phyloP scores from a whole-genome alignment of 768 basidiomycete genomes.

The Termitomyces sp. region DNA sequence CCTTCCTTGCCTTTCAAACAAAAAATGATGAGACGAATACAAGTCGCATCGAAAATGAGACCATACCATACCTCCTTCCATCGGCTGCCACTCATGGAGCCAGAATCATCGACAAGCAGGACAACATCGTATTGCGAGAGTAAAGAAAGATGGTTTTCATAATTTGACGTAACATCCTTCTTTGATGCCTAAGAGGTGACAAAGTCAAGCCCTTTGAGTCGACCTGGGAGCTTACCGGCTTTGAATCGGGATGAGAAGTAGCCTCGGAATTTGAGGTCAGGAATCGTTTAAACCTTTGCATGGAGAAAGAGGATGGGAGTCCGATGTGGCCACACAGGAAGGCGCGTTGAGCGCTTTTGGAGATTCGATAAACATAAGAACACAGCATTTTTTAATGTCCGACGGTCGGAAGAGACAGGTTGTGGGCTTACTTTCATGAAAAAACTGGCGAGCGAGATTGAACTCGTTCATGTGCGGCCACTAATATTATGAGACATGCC shows the following conservation, averaged over 20 bases:
- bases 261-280: background rate
- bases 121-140: constrained; percentile 43
- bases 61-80: constrained; percentile 39
- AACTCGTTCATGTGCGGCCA: too few relatives aligned
- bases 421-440: too few relatives aligned
- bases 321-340: background rate
- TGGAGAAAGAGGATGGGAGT: background rate
- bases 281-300: background rate
- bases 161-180: background rate
- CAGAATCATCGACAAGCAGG: constrained; percentile 50
- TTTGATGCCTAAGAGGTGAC: background rate
- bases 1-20: constrained; percentile 28
- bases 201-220: background rate
- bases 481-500: too few relatives aligned
- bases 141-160: constrained; percentile 3
- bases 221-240: background rate
- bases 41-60: background rate
- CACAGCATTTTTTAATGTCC: too few relatives aligned
- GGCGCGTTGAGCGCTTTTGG: too few relatives aligned
- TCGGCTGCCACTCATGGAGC: constrained; percentile 38
- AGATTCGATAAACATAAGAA: too few relatives aligned
- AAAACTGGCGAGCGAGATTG: too few relatives aligned
- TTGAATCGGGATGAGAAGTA: background rate
- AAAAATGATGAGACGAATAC: background rate
- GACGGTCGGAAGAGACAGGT: too few relatives aligned